Base-by-base conservation (phyloP, 148 eudicot species). In the Nyssa sinensis region DNA sequence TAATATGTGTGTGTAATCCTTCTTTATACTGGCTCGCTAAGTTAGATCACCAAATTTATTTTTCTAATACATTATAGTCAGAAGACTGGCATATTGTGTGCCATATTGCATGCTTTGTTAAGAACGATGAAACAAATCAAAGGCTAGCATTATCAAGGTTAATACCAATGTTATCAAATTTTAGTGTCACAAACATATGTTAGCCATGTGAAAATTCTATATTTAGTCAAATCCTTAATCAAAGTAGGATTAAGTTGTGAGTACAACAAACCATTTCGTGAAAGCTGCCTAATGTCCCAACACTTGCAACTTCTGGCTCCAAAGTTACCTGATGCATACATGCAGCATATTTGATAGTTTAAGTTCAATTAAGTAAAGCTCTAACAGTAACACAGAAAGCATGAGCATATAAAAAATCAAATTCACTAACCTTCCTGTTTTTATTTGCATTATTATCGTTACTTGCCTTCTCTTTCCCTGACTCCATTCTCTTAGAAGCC, bases 371-470 rank as follows among this genome's bases (percentile, higher is more conserved):
- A 28, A 64, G 19, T 1, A 59, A 51, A 21, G 60, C 24, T 16
- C 68, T 25, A 60, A 39, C 25, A 70, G 24, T 1, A 21, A 58
- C 3, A 21, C 5, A 21, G 3, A 10, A 21, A 21, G 5, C 4
- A 58, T 33, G 32, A 63, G 25, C n/a, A 8, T 63, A 63, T 5
- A 17, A 62, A 16, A 25, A 1, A 14, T 63, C 24, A 31, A 31
- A 16, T 62, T 63, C 61, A 74, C 80, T 62, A 69, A 81, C 84
- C 84, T 81, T 81, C 55, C 80, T 75, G 14, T 81, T 81, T 27
- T 73, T 74, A 69, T 49, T 74, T 53, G 78, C n/a, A 66, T 32
- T 59, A 19, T 44, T 53, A 47, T 67, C 72, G 31, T 70, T 59
- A 39, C 41, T 74, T 33, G 33, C 64, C 62, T 16, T 41, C 60